Conservation (phyloP, 2,329 filamentous ascomycete genomes). For the Esteya vermicola region DNA sequence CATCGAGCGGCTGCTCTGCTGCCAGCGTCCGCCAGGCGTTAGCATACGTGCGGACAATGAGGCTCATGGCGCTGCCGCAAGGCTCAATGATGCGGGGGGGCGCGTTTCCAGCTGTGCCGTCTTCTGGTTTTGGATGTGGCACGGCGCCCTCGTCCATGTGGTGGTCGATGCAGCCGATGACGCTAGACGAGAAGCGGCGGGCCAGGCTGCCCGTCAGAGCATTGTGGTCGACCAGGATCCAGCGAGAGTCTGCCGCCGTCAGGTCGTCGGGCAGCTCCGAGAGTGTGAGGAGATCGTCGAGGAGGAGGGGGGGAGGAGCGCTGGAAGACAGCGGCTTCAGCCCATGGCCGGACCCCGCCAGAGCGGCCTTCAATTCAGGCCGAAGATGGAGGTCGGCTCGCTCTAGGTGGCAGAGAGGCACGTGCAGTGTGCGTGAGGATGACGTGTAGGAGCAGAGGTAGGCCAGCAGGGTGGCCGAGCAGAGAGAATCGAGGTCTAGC, state of each 20-base stretch:
- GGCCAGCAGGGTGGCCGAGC: slow-evolving; percentile 57
- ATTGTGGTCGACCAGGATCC: slow-evolving; percentile 74
- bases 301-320: slow-evolving; percentile 16
- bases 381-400: slow-evolving; percentile 55
- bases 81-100: slow-evolving; percentile 48
- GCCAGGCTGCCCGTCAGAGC: slow-evolving; percentile 48
- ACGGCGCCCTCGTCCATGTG: slow-evolving; percentile 58
- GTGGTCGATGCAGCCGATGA: slow-evolving; percentile 62
- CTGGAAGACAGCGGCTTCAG: too few relatives aligned
- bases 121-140: slow-evolving; percentile 12
- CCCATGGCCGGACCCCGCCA: slow-evolving; percentile 28
- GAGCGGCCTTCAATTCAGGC: slow-evolving; percentile 55
- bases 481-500: slow-evolving; percentile 67
- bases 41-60: slow-evolving; percentile 48
- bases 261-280: slow-evolving; percentile 33
- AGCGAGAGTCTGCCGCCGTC: slow-evolving; percentile 41
- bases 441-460: slow-evolving; percentile 59
- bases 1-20: slow-evolving; percentile 22
- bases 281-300: slow-evolving; percentile 49
- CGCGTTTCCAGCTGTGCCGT: slow-evolving; percentile 3
- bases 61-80: slow-evolving; percentile 58
- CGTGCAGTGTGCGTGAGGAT: slow-evolving; percentile 41
- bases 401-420: slow-evolving; percentile 60
- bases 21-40: slow-evolving; percentile 40
- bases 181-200: slow-evolving; percentile 20